Evolutionary conservation across 1,139 yeast species (phyloP).

Genomic region (Kodamaea plutei): DNA sequence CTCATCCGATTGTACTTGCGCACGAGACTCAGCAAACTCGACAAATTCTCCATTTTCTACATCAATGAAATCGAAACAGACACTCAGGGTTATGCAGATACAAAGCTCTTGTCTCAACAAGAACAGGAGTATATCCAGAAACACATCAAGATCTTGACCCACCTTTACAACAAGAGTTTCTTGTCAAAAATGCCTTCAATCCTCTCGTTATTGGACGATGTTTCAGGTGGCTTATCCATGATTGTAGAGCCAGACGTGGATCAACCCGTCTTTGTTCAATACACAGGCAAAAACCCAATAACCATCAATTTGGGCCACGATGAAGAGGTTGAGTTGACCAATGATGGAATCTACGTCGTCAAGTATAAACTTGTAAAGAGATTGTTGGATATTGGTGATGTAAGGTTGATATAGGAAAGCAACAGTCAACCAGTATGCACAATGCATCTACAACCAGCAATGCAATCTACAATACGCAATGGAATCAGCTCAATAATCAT

Average conservation of each 20-base stretch:
- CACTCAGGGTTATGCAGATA: slow-evolving; percentile 13
- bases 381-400: slow-evolving; percentile 40
- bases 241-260: slow-evolving; percentile 71
- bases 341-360: slow-evolving; percentile 73
- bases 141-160: slow-evolving; percentile 62
- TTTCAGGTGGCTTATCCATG: slow-evolving; percentile 74
- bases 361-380: slow-evolving; percentile 54
- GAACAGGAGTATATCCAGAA: slow-evolving; percentile 55
- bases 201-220: slow-evolving; percentile 72
- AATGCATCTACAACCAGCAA: background rate
- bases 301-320: slow-evolving; percentile 29
- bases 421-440: background rate
- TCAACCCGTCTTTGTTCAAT: slow-evolving; percentile 71
- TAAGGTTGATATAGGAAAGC: slow-evolving; percentile 31
- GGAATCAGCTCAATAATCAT: too few species aligned
- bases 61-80: slow-evolving; percentile 24
- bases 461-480: too few species aligned
- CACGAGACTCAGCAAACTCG: slow-evolving; percentile 70
- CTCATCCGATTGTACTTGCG: slow-evolving; percentile 76
- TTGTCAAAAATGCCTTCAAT: slow-evolving; percentile 63
- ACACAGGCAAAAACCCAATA: slow-evolving; percentile 27
- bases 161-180: slow-evolving; percentile 66
- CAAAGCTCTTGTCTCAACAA: slow-evolving; percentile 44
- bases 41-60: slow-evolving; percentile 59
- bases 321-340: slow-evolving; percentile 61